Evolutionary conservation across 306 rosid genomes (phyloP).

Genomic region (Medicago ruthenica): DNA sequence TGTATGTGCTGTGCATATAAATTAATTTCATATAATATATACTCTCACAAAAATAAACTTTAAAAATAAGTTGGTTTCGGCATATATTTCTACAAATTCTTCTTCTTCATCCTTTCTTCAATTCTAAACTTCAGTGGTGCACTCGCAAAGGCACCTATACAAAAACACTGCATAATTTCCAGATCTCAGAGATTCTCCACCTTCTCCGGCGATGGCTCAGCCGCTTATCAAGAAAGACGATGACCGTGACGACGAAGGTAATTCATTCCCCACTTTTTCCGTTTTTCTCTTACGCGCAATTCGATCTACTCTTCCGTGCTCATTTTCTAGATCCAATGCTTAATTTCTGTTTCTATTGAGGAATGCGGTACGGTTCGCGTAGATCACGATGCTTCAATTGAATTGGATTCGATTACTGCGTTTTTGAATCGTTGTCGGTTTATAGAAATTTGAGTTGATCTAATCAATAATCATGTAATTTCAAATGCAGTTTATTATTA

Average conservation of each 20-base stretch:
- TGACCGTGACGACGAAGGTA: slow-evolving; percentile 99
- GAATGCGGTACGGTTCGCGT: slow-evolving; percentile 28
- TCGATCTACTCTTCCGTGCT: slow-evolving; percentile 41
- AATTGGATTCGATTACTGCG: slow-evolving; percentile 42
- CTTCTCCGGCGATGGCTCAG: slow-evolving; percentile 78
- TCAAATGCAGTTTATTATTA: slow-evolving; percentile 46
- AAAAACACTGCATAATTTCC: slow-evolving; percentile 30
- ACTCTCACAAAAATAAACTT: too few relatives aligned
- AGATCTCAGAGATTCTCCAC: slow-evolving; percentile 59
- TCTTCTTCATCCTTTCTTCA: not conserved
- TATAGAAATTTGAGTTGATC: slow-evolving; percentile 29
- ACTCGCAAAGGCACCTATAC: slow-evolving; percentile 45
- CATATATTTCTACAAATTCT: slow-evolving; percentile 13
- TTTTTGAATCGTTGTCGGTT: slow-evolving; percentile 32
- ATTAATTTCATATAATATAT: too few relatives aligned
- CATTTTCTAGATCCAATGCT: slow-evolving; percentile 61
- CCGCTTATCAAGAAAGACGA: slow-evolving; percentile 97
- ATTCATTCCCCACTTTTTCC: slow-evolving; percentile 14
- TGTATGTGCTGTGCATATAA: too few relatives aligned
- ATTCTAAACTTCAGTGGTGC: slow-evolving; percentile 45
- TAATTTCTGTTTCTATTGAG: slow-evolving; percentile 17
- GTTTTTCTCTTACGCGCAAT: slow-evolving; percentile 23
- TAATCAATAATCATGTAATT: slow-evolving; percentile 16
- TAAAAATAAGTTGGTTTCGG: not conserved
- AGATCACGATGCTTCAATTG: slow-evolving; percentile 42